Evolutionary conservation across 805 yeast genomes (phyloP).

Genomic region (Kluyveromyces wickerhamii): DNA sequence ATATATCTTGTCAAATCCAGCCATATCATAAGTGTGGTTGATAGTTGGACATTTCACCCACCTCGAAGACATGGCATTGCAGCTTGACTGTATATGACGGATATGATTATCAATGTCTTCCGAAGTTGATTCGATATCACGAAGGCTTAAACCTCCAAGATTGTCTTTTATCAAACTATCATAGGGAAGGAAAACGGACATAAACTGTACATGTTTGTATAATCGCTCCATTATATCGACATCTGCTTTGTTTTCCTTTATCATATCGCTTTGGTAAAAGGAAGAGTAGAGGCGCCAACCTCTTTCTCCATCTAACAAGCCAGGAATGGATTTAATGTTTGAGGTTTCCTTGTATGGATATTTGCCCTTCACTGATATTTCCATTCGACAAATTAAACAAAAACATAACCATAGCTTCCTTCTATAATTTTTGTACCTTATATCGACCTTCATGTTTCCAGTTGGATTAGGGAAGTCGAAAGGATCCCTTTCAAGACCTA

Average conservation of each 20-base stretch:
- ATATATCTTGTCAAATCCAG: background rate
- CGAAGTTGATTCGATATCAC: background rate
- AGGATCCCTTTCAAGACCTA: conserved; percentile 28
- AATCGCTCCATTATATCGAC: background rate
- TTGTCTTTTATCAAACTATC: conserved; percentile 1
- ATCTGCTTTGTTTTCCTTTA: conserved; percentile 4
- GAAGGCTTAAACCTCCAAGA: background rate
- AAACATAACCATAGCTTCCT: conserved; percentile 3
- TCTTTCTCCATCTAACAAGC: background rate
- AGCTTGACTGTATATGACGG: no score
- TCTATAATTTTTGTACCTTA: conserved; percentile 5
- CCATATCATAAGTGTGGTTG: conserved; percentile 1
- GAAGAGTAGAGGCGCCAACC: background rate
- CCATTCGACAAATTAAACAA: conserved; percentile 3
- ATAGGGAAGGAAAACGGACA: background rate
- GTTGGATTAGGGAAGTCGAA: conserved; percentile 20
- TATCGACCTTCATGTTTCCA: conserved; percentile 7
- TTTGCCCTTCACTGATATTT: conserved; percentile 6
- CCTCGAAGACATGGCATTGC: background rate
- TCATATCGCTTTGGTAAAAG: conserved; percentile 1
- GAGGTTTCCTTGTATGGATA: background rate
- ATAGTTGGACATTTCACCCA: background rate
- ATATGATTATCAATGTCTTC: background rate
- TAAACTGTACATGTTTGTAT: background rate
- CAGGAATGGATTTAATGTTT: background rate